Percentiles rank a stretch among this genome's conserved stretches.
Conservation (phyloP, 2,329 filamentous ascomycete species). For the Alternaria brassicae region DNA sequence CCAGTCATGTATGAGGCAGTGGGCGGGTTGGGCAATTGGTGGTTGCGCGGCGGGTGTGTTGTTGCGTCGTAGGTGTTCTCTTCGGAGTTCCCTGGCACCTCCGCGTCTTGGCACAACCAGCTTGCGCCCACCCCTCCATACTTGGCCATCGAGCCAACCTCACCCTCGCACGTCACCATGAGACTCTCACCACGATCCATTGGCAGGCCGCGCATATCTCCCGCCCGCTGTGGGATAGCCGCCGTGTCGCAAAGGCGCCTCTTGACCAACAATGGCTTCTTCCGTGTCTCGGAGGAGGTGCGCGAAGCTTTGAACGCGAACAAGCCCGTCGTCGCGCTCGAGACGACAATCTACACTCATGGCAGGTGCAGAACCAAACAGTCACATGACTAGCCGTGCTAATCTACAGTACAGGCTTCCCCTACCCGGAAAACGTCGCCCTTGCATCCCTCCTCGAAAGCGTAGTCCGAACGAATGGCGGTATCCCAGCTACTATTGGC, state of each 20-base stretch:
- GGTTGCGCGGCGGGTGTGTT: constrained; percentile 36
- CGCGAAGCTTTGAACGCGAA: constrained; percentile 74
- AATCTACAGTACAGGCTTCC: constrained; percentile 61
- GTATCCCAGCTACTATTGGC: constrained; percentile 87
- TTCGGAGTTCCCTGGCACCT: constrained; percentile 37
- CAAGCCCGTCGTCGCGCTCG: constrained; percentile 87
- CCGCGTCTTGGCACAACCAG: constrained; percentile 28
- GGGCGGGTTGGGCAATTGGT: constrained; percentile 21
- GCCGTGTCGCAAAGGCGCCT: constrained; percentile 26
- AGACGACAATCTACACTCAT: constrained; percentile 97
- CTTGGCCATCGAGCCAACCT: neutral
- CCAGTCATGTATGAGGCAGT: constrained; percentile 43
- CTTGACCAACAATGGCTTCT: constrained; percentile 58
- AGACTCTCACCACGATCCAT: constrained; percentile 28
- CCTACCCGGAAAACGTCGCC: constrained; percentile 74
- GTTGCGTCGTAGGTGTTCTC: constrained; percentile 49
- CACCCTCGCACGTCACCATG: constrained; percentile 30
- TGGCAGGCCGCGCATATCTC: constrained; percentile 24
- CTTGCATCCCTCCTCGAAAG: constrained; percentile 82
- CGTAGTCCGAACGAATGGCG: constrained; percentile 78
- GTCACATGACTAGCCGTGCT: neutral
- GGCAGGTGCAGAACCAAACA: constrained; percentile 55
- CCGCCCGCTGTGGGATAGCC: neutral
- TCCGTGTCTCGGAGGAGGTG: constrained; percentile 83
- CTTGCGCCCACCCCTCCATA: constrained; percentile 22